Percentiles rank a stretch among this genome's conserved stretches.
Conservation (phyloP, 371 early-diverging fungal species). For the Apophysomyces elegans region DNA sequence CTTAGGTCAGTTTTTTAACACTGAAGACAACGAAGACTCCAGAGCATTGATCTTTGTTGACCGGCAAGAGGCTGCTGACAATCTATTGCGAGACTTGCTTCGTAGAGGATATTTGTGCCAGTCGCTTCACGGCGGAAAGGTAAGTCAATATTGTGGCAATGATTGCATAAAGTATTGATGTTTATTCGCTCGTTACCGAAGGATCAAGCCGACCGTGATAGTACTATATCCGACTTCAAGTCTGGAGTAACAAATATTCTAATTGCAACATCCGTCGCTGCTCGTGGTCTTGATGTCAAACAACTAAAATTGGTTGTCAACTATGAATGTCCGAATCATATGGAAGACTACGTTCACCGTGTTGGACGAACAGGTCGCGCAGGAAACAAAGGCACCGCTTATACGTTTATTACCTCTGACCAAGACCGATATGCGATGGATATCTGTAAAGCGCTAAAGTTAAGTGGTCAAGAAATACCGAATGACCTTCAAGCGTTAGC, state of each 20-base stretch:
- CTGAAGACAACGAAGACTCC: constrained; percentile 59
- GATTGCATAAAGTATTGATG: background rate
- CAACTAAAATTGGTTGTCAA: constrained; percentile 96
- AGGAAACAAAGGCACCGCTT: constrained; percentile 96
- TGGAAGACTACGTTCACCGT: constrained; percentile 99
- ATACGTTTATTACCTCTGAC: constrained; percentile 93
- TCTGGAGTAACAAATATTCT: constrained; percentile 85
- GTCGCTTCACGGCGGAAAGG: constrained; percentile 95
- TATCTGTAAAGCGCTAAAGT: constrained; percentile 88
- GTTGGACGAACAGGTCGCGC: constrained; percentile 99
- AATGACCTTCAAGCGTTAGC: constrained; percentile 78
- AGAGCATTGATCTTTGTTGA: constrained; percentile 93
- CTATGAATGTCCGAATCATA: constrained; percentile 98
- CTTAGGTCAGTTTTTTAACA: constrained; percentile 78
- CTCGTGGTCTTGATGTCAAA: constrained; percentile 99
- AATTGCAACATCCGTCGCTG: constrained; percentile 99
- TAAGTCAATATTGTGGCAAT: constrained; percentile 18
- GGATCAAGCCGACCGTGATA: constrained; percentile 96
- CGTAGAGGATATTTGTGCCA: constrained; percentile 91
- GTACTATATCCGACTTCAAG: constrained; percentile 93
- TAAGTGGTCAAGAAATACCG: constrained; percentile 77
- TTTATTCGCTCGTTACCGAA: constrained; percentile 8
- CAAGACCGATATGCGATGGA: constrained; percentile 94
- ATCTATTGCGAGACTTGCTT: constrained; percentile 82
- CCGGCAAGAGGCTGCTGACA: constrained; percentile 94